These are phyloP conservation scores for Russula foetens DNA, from an alignment of 768 basidiomycete genomes.

Conservation along the genomic window DNA sequence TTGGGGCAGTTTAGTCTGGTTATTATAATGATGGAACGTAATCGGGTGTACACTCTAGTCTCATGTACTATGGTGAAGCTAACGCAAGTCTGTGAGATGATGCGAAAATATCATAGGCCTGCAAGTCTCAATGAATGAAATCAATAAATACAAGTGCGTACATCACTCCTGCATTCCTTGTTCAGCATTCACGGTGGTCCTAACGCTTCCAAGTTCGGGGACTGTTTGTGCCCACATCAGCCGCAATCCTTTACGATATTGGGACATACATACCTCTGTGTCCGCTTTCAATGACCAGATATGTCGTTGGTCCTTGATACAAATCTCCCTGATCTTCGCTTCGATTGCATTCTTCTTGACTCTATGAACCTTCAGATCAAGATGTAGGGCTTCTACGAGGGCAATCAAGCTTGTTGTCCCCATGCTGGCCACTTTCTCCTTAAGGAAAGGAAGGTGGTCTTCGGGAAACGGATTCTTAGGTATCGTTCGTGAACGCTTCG, in stretches of 20 bases:
- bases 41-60: not conserved
- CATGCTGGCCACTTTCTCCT: constrained; percentile 54
- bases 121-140: not conserved
- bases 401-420: constrained; percentile 54
- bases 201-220: not conserved
- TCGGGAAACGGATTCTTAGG: constrained; percentile 66
- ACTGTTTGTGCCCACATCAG: constrained; percentile 1
- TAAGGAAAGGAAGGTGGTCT: constrained; percentile 46
- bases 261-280: constrained; percentile 3
- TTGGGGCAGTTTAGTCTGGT: not conserved
- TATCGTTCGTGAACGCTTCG: constrained; percentile 20
- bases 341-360: constrained; percentile 82
- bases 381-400: constrained; percentile 66
- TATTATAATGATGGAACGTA: not conserved
- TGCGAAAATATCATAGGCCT: not conserved
- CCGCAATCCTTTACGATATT: not conserved
- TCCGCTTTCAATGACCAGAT: constrained; percentile 61
- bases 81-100: not conserved
- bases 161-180: not conserved
- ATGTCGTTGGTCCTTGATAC: constrained; percentile 64
- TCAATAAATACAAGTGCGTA: not conserved
- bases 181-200: not conserved
- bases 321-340: constrained; percentile 68
- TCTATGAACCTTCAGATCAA: constrained; percentile 58
- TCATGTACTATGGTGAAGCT: not conserved